Evolutionary conservation across 2,329 filamentous ascomycete species (phyloP), one percentile per base, ranked within the genome.

Genomic region (Colletotrichum phormii): DNA sequence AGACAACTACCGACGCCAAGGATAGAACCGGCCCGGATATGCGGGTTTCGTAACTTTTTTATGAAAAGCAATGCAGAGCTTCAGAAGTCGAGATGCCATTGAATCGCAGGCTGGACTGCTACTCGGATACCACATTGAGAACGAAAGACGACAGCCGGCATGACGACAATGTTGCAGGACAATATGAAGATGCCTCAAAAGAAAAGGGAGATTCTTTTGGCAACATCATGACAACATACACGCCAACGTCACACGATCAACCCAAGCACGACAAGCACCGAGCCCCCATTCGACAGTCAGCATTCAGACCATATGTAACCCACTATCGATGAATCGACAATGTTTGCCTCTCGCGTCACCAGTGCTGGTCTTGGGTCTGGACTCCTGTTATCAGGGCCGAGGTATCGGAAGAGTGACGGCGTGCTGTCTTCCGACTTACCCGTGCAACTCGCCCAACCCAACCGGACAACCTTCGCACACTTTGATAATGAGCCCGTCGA

Each of bases 241-340:
- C 18, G 11, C 9, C 59, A 49, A 49, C 12, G 5, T 24, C 0
- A 26, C 46, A 15, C 22, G 33, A 26, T 26, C 29, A n/a, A n/a
- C 18, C 18, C 24, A 8, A 31, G 51, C 35, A 33, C 18, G 11
- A 11, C n/a, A 12, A 49, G 18, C 18, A 18, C 12, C 33, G 22
- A 58, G 51, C 35, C 18, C 63, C 77, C 75, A 80, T 29, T 79
- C 75, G 71, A 78, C 76, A 63, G 80, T 79, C 80, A 79, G 82
- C 37, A 81, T 73, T 31, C 81, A 79, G 54, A 82, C 77, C 76
- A 82, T 74, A 71, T 84, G 84, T n/a, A 80, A 82, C 75, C 84
- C 82, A 11, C 78, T 78, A 72, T 84, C 82, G 59, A 83, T 75
- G 53, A 84, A 79, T 3, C 81, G 79, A 46, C 81, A 81, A 72